phyloP scores from a whole-genome alignment of 2,329 filamentous ascomycete species.

The Curvularia hawaiiensis region DNA sequence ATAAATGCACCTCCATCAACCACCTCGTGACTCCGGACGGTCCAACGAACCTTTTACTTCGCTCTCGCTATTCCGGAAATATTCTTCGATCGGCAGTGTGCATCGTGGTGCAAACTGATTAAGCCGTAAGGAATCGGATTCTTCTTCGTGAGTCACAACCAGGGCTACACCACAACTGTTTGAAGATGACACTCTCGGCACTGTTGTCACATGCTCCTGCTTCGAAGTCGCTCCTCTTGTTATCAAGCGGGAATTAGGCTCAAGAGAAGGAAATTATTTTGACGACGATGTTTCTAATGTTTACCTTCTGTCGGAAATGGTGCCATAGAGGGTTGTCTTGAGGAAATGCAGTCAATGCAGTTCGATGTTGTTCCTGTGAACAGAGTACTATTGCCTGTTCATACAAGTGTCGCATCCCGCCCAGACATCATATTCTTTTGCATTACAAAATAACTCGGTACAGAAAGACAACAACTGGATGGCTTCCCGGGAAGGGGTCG shows the following conservation, averaged over 20 bases:
- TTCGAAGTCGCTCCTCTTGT: conserved; percentile 25
- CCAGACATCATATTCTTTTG: conserved; percentile 1
- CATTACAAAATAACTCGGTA: conserved; percentile 12
- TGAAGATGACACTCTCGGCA: conserved; percentile 13
- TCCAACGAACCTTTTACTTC: conserved; percentile 12
- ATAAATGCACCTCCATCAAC: neutral
- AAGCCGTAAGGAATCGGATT: conserved; percentile 26
- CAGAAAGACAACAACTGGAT: conserved; percentile 19
- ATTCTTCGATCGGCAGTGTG: neutral
- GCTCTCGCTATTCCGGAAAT: conserved; percentile 11
- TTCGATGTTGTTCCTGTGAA: conserved; percentile 1
- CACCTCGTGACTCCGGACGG: conserved; percentile 13
- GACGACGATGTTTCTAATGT: no score
- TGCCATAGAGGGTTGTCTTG: conserved; percentile 18
- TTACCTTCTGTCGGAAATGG: conserved; percentile 3
- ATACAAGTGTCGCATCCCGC: no score
- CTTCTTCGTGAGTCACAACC: conserved; percentile 26
- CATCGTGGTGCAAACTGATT: neutral
- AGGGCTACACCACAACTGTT: conserved; percentile 25
- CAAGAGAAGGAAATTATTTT: neutral
- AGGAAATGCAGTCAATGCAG: conserved; percentile 14
- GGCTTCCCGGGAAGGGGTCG: conserved; percentile 25
- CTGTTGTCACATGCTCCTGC: conserved; percentile 29
- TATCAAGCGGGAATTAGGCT: no score
- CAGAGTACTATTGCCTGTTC: no score